Evolutionary conservation across 2,329 filamentous ascomycete genomes (phyloP), one percentile per base, ranked within the genome.

Genomic region (Teratosphaeria epicoccoides): DNA sequence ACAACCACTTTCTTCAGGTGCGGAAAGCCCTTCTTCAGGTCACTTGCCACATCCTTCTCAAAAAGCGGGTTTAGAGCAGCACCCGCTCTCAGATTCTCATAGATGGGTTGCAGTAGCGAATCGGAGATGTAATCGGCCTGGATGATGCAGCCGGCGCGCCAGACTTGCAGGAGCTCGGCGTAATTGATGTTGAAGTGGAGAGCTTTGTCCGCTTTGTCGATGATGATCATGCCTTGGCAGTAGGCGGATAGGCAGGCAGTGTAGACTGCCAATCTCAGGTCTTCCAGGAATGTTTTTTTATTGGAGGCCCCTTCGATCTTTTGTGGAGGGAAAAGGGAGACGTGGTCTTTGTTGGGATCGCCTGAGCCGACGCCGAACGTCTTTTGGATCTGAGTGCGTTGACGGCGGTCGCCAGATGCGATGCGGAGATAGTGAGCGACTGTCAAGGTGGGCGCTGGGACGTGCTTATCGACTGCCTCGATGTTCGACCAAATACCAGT

Each of bases 81-180:
- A 24, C 71, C 66, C 47, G 68, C 63, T 24, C 55, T 54, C 26
- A 52, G 40, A 4, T 63, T 55, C 20, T 61, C 60, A 24, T 71
- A 76, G 46, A 78, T 69, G 0, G 68, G 65, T 5, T 73, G 70
- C 2, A 87, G 71, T 25, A 87, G 65, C 48, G 82, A 76, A 22
- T 56, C 47, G 45, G 77, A 76, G 54, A 87, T 82, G 57, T 79
- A 74, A 57, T 85, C 82, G 1, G 79, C 76, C 60, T 83, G 78
- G 61, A 87, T 87, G 65, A 87, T 87, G 66, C 83, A 87, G 6
- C 84, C 83, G 0, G 75, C 80, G 2, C 81, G 76, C 84, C 83
- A 87, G 57, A 87, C 81, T 61, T 79, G 73, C 46, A 81, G 68
- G 2, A 80, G 71, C 24, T 73, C 69, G 12, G 63, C 62, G 58